These are phyloP conservation scores for Cordyceps farinosa DNA, from an alignment of 2,329 filamentous ascomycete species.

Conservation along the genomic window DNA sequence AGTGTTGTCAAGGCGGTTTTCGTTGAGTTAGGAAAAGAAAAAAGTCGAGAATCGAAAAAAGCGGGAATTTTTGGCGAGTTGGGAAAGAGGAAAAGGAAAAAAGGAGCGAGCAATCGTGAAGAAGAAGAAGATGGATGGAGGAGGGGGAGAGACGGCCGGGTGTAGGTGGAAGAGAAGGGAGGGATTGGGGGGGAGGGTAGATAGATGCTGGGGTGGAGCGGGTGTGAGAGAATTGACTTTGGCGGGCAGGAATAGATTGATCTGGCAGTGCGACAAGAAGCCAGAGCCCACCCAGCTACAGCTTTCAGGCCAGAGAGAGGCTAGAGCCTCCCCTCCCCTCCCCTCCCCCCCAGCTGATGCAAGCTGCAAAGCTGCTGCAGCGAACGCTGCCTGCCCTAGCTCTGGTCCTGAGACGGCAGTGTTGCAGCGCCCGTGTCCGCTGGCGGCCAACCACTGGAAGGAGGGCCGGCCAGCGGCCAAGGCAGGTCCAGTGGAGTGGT, in stretches of 20 bases:
- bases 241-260: conserved; percentile 8
- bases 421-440: too few species aligned
- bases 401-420: too few species aligned
- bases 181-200: conserved; percentile 18
- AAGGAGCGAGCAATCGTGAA: conserved; percentile 18
- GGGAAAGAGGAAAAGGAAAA: conserved; percentile 20
- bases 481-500: too few species aligned
- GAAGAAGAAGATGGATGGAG: conserved; percentile 15
- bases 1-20: not conserved
- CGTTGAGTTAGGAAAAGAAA: conserved; percentile 14
- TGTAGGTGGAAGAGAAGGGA: conserved; percentile 20
- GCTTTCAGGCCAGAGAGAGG: too few species aligned
- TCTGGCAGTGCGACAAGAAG: not conserved
- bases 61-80: conserved; percentile 6
- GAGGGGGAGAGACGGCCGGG: conserved; percentile 22
- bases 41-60: conserved; percentile 18
- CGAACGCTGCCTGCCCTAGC: not conserved
- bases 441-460: too few species aligned
- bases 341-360: too few species aligned
- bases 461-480: too few species aligned
- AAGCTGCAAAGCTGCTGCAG: not conserved
- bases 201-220: conserved; percentile 19
- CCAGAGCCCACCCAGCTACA: not conserved
- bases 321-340: too few species aligned
- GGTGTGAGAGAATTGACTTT: not conserved